Conservation (phyloP, 2,329 filamentous ascomycete species). For the Endothia cerciana region DNA sequence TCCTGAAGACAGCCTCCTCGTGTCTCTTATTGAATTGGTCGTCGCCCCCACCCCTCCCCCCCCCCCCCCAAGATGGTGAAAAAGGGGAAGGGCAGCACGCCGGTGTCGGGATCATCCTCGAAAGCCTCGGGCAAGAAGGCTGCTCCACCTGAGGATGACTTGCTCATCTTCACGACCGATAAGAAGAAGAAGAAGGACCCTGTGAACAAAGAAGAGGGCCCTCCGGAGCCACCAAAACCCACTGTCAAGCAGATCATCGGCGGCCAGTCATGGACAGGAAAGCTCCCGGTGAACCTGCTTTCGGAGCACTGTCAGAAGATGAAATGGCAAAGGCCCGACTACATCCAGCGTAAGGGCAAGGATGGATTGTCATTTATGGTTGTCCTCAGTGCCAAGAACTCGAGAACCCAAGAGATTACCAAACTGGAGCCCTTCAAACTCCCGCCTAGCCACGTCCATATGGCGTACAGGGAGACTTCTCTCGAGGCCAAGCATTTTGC, state of each 20-base stretch:
- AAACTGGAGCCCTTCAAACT: conserved; percentile 82
- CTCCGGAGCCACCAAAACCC: conserved; percentile 58
- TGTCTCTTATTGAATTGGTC: not conserved
- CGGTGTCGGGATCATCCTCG: conserved; percentile 38
- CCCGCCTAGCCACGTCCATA: conserved; percentile 73
- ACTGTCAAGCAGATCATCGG: conserved; percentile 83
- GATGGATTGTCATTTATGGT: conserved; percentile 82
- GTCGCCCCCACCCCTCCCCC: not conserved
- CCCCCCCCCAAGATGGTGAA: conserved; percentile 6
- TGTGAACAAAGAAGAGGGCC: conserved; percentile 38
- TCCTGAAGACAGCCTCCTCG: not conserved
- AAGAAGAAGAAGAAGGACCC: conserved; percentile 46
- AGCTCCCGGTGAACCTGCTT: conserved; percentile 89
- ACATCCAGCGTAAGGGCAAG: conserved; percentile 68
- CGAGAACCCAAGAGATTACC: conserved; percentile 79
- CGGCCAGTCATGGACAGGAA: conserved; percentile 95
- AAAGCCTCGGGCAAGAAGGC: conserved; percentile 34
- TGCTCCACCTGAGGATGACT: conserved; percentile 51
- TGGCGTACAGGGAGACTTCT: conserved; percentile 76
- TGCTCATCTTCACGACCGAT: conserved; percentile 62
- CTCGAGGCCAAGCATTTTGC: conserved; percentile 93
- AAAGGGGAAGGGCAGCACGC: conserved; percentile 27
- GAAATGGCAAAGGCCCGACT: conserved; percentile 93
- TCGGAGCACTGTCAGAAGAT: conserved; percentile 95
- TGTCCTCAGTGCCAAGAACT: conserved; percentile 73